These are phyloP conservation scores for Ogataea methylovora DNA, from an alignment of 805 yeast genomes.

Conservation along the genomic window DNA sequence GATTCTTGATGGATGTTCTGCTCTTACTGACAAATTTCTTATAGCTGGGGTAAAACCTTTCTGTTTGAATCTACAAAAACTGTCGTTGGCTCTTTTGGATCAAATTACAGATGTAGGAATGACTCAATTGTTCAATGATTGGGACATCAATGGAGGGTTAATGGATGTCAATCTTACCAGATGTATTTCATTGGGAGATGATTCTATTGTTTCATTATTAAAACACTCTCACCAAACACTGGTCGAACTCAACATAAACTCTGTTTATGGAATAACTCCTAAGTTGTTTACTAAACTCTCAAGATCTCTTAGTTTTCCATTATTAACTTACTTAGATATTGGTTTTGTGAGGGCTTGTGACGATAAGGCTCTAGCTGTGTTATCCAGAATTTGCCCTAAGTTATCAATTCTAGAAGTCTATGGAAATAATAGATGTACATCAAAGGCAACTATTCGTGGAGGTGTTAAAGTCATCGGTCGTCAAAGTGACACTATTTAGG, in stretches of 20 bases:
- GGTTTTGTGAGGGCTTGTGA: conserved; percentile 79
- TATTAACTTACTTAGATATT: conserved; percentile 59
- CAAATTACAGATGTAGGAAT: conserved; percentile 67
- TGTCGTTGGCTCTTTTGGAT: conserved; percentile 55
- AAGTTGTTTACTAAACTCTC: conserved; percentile 39
- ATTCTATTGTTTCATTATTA: conserved; percentile 50
- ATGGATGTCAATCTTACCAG: conserved; percentile 54
- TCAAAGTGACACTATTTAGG: conserved; percentile 52
- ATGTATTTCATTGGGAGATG: conserved; percentile 60
- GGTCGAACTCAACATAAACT: conserved; percentile 66
- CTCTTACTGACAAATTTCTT: conserved; percentile 57
- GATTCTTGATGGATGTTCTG: conserved; percentile 65
- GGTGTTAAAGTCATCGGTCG: conserved; percentile 66
- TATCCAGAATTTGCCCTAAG: conserved; percentile 54
- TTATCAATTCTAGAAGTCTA: conserved; percentile 68
- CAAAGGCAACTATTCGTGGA: conserved; percentile 40
- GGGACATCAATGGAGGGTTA: conserved; percentile 52
- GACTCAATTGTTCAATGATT: conserved; percentile 46
- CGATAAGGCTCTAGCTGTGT: conserved; percentile 51
- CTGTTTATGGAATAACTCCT: conserved; percentile 51
- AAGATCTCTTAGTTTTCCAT: conserved; percentile 41
- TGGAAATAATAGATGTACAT: conserved; percentile 67
- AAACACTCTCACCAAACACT: conserved; percentile 59
- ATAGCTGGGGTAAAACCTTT: conserved; percentile 52
- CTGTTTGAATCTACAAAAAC: conserved; percentile 44